phyloP scores from a whole-genome alignment of 306 rosid genomes.

The Malus domestica region DNA sequence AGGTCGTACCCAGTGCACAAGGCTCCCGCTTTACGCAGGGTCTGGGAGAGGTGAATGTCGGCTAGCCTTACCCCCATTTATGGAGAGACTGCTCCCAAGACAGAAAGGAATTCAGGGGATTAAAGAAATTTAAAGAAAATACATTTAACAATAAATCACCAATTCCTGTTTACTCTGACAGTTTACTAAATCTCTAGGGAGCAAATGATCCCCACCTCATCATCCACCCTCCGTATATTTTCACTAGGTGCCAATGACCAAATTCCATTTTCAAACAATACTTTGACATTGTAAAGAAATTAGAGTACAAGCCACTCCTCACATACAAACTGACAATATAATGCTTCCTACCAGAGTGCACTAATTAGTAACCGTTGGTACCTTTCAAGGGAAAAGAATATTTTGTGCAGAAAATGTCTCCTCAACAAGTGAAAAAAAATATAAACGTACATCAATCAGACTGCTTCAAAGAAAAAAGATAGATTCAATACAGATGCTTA shows the following conservation, averaged over 20 bases:
- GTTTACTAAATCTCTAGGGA: background rate
- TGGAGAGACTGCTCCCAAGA: background rate
- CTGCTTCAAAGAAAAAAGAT: background rate
- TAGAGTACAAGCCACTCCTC: no score
- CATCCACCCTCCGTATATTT: background rate
- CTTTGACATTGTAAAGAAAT: background rate
- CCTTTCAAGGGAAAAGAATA: background rate
- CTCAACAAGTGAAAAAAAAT: background rate
- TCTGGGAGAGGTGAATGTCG: no score
- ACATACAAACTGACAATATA: background rate
- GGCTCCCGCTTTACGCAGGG: no score
- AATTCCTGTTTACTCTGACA: background rate
- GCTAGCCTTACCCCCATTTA: no score
- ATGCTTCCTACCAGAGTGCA: background rate
- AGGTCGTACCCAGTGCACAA: no score
- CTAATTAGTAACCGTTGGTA: background rate
- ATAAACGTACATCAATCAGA: background rate
- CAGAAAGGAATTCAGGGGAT: constrained; percentile 18
- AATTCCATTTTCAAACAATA: background rate
- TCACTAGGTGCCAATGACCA: background rate
- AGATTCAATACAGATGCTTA: background rate
- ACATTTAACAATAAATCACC: background rate
- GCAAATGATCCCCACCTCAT: background rate
- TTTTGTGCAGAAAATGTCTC: background rate
- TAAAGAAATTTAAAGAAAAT: background rate